A percentile compares a stretch with the other conserved stretches of the same genome.
phyloP scores from a whole-genome alignment of 2,329 filamentous ascomycete genomes.

The Colletotrichum cereale region DNA sequence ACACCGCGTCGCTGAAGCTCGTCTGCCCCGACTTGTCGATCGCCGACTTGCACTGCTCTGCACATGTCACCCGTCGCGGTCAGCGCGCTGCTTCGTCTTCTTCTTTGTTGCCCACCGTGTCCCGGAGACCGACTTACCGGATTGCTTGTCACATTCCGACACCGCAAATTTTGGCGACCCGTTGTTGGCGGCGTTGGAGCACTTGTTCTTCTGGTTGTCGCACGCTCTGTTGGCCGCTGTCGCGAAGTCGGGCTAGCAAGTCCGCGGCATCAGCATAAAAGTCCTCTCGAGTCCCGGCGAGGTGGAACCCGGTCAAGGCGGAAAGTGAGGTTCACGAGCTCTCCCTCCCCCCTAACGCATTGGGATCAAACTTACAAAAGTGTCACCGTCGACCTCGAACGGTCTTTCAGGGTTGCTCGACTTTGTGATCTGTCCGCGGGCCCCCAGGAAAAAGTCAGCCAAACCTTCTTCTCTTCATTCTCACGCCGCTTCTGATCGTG shows the following conservation, averaged over 20 bases:
- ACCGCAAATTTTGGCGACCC: slow-evolving; percentile 51
- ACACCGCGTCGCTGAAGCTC: slow-evolving; percentile 45
- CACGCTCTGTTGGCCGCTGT: slow-evolving; percentile 59
- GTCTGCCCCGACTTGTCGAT: slow-evolving; percentile 46
- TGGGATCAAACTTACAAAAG: slow-evolving; percentile 54
- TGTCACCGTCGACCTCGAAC: slow-evolving; percentile 58
- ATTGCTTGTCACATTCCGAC: slow-evolving; percentile 59
- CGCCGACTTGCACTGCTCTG: slow-evolving; percentile 56
- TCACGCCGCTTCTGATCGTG: neutral
- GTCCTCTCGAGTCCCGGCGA: neutral
- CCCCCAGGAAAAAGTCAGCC: neutral
- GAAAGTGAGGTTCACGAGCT: too few species aligned
- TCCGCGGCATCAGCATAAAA: slow-evolving; percentile 17
- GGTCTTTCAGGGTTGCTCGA: slow-evolving; percentile 55
- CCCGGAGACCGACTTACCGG: slow-evolving; percentile 51
- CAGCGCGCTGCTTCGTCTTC: neutral
- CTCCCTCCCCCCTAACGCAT: neutral
- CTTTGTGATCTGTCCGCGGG: slow-evolving; percentile 52
- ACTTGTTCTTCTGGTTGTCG: slow-evolving; percentile 63
- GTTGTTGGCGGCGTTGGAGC: slow-evolving; percentile 57
- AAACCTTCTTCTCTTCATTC: slow-evolving; percentile 11
- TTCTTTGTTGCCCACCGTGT: neutral
- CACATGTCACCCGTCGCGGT: neutral
- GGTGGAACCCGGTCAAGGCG: neutral
- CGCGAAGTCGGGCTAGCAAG: slow-evolving; percentile 54